Percentiles rank a stretch among this genome's conserved stretches.
These are phyloP conservation scores for Penicillium psychrofluorescens DNA, from an alignment of 495 filamentous ascomycete species.

Conservation along the genomic window DNA sequence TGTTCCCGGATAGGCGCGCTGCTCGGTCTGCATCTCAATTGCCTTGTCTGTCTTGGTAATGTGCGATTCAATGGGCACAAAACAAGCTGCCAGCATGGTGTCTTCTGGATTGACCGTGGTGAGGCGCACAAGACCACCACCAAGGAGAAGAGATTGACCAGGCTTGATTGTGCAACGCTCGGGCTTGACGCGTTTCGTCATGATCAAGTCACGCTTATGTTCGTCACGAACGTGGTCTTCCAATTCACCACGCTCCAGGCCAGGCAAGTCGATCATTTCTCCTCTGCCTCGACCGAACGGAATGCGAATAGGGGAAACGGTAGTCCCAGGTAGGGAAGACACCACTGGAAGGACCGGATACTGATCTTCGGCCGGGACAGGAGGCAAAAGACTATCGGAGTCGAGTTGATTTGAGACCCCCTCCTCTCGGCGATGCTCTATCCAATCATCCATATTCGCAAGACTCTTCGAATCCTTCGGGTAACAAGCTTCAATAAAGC, in stretches of 20 bases:
- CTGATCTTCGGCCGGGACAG: slow-evolving; percentile 58
- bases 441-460: slow-evolving; percentile 28
- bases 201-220: slow-evolving; percentile 59
- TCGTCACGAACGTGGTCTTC: slow-evolving; percentile 58
- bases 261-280: slow-evolving; percentile 92
- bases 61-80: slow-evolving; percentile 67
- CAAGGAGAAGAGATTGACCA: slow-evolving; percentile 74
- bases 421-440: slow-evolving; percentile 21
- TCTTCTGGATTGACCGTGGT: slow-evolving; percentile 60
- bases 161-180: slow-evolving; percentile 64
- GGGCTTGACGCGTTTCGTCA: slow-evolving; percentile 63
- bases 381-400: slow-evolving; percentile 56
- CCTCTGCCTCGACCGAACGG: slow-evolving; percentile 78
- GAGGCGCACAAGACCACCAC: slow-evolving; percentile 80
- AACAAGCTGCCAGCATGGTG: slow-evolving; percentile 66
- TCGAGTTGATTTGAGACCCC: slow-evolving; percentile 11
- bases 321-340: slow-evolving; percentile 84
- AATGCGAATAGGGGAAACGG: slow-evolving; percentile 85
- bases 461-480: slow-evolving; percentile 64
- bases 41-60: slow-evolving; percentile 74
- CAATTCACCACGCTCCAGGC: slow-evolving; percentile 66
- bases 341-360: slow-evolving; percentile 78
- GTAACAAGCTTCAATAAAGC: slow-evolving; percentile 75
- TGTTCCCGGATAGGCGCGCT: slow-evolving; percentile 44
- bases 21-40: slow-evolving; percentile 53